These are phyloP conservation scores for Croton setiger DNA, from an alignment of 441 rosid genomes.

Conservation along the genomic window DNA sequence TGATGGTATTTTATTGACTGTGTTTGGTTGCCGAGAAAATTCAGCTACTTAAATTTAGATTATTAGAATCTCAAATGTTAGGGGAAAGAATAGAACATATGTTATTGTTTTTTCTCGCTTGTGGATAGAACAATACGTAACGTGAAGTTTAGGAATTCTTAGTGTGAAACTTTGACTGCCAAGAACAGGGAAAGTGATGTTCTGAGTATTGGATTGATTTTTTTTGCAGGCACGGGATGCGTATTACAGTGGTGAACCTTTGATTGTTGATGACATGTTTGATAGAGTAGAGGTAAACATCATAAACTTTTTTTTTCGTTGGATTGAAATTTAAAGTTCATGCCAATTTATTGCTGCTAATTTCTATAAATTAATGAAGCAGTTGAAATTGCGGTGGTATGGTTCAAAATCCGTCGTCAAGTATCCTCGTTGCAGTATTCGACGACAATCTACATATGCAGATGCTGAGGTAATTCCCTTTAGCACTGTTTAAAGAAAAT, in stretches of 20 bases:
- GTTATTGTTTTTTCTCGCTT: not conserved
- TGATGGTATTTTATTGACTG: not conserved
- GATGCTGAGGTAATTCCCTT: slow-evolving; percentile 82
- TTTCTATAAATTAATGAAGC: slow-evolving; percentile 21
- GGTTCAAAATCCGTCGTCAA: slow-evolving; percentile 90
- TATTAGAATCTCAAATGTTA: not conserved
- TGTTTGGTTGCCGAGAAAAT: not conserved
- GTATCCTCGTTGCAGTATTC: slow-evolving; percentile 93
- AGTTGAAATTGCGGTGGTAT: slow-evolving; percentile 83
- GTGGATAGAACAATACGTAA: not conserved
- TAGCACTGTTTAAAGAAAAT: not conserved
- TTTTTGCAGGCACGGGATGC: slow-evolving; percentile 70
- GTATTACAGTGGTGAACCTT: slow-evolving; percentile 79
- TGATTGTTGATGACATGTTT: slow-evolving; percentile 94
- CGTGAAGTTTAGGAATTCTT: not conserved
- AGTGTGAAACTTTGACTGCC: not conserved
- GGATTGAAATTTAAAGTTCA: not conserved
- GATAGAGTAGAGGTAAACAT: slow-evolving; percentile 90
- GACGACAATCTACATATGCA: slow-evolving; percentile 74
- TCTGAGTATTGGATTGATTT: not conserved
- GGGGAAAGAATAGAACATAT: not conserved
- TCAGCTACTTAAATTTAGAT: not conserved
- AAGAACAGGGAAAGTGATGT: slow-evolving; percentile 2
- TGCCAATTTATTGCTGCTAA: not conserved
- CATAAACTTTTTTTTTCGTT: not conserved